These are phyloP conservation scores for Cytospora piceicola DNA, from an alignment of 2,329 filamentous ascomycete species.

Conservation along the genomic window DNA sequence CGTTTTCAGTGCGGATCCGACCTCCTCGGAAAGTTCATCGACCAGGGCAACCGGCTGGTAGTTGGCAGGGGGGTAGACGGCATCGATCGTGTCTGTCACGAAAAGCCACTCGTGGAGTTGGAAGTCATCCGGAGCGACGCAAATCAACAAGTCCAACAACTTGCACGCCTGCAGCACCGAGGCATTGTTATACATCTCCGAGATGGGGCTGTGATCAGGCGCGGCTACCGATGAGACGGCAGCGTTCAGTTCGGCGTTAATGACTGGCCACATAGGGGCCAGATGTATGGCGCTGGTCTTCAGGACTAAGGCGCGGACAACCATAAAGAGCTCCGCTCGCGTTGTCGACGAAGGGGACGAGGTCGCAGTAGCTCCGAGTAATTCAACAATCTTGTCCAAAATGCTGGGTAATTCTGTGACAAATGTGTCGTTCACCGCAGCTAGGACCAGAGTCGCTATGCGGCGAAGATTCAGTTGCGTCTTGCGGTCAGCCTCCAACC, in stretches of 20 bases:
- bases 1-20: constrained; percentile 54
- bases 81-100: constrained; percentile 94
- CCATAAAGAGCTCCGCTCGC: constrained; percentile 85
- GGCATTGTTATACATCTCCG: constrained; percentile 75
- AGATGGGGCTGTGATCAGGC: constrained; percentile 63
- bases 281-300: constrained; percentile 80
- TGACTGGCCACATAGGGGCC: constrained; percentile 83
- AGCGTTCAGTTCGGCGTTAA: constrained; percentile 83
- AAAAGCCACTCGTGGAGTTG: constrained; percentile 99
- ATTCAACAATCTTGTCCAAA: constrained; percentile 82
- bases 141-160: constrained; percentile 84
- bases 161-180: constrained; percentile 91
- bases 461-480: constrained; percentile 88
- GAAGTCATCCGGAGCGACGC: constrained; percentile 90
- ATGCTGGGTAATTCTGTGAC: constrained; percentile 74
- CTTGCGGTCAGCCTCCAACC: constrained; percentile 92
- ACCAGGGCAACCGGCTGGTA: constrained; percentile 76
- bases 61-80: constrained; percentile 77
- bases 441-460: constrained; percentile 77
- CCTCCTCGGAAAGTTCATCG: constrained; percentile 80
- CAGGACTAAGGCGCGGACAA: constrained; percentile 80
- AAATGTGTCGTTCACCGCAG: constrained; percentile 77
- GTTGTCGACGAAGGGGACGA: constrained; percentile 92
- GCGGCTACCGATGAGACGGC: constrained; percentile 76
- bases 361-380: constrained; percentile 79